Evolutionary conservation across 495 filamentous ascomycete genomes (phyloP).

Genomic region (Letharia lupina): DNA sequence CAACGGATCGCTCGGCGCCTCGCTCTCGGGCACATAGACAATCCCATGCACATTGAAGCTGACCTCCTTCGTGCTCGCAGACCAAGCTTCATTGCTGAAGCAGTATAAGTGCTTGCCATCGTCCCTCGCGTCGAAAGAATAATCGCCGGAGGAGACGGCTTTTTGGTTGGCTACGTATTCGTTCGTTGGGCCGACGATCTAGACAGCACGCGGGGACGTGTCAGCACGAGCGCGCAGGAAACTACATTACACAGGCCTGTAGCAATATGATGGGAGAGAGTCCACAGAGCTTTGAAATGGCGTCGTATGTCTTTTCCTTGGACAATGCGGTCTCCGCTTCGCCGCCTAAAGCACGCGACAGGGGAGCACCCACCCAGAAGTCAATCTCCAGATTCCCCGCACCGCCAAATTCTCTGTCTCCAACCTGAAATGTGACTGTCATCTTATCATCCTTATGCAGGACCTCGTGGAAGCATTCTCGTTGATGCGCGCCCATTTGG

Average conservation of each 20-base stretch:
- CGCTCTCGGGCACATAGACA: constrained; percentile 88
- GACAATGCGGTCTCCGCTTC: no score
- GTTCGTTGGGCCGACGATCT: constrained; percentile 78
- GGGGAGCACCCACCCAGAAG: constrained; percentile 71
- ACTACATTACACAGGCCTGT: background rate
- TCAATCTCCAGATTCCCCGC: constrained; percentile 94
- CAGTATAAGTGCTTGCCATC: constrained; percentile 94
- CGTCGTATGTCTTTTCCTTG: no score
- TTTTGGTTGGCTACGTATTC: constrained; percentile 70
- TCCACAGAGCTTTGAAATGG: background rate
- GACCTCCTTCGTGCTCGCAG: constrained; percentile 86
- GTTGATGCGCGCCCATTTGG: constrained; percentile 78
- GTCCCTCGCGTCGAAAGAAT: constrained; percentile 74
- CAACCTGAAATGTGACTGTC: constrained; percentile 98
- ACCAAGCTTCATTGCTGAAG: constrained; percentile 98
- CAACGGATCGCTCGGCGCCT: constrained; percentile 76
- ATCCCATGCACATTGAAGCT: constrained; percentile 99
- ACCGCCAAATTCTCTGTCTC: constrained; percentile 89
- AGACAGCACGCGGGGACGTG: background rate
- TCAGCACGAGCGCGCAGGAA: constrained; percentile 1
- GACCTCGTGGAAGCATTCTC: constrained; percentile 94
- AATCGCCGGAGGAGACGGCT: constrained; percentile 77
- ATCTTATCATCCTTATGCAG: constrained; percentile 93
- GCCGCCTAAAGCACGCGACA: background rate
- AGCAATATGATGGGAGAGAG: background rate